phyloP scores from a whole-genome alignment of 768 basidiomycete genomes.

The Neoboletus subvelutipes region DNA sequence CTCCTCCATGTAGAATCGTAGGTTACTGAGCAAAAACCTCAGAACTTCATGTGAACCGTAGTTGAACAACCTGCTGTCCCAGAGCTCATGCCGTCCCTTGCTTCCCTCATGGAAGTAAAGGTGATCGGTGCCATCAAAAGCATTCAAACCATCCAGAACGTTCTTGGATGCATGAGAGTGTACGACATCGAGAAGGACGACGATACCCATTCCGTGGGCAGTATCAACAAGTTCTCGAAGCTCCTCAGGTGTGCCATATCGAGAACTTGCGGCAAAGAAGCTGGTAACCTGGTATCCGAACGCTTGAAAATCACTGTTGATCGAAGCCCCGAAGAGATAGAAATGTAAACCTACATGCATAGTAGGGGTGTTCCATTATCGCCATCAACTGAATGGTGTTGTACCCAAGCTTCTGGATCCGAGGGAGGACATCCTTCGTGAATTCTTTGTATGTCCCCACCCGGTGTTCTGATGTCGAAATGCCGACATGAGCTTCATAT shows the following conservation, averaged over 20 bases:
- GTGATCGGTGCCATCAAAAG: conserved; percentile 97
- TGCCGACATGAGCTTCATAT: conserved; percentile 98
- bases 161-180: conserved; percentile 99
- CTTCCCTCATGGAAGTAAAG: conserved; percentile 94
- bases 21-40: conserved; percentile 91
- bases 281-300: conserved; percentile 98
- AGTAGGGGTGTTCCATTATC: conserved; percentile 97
- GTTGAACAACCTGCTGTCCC: conserved; percentile 98
- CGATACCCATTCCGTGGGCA: conserved; percentile 90
- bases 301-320: conserved; percentile 44
- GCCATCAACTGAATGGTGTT: conserved; percentile 99
- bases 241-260: conserved; percentile 95
- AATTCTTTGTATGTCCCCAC: conserved; percentile 98
- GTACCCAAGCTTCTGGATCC: conserved; percentile 91
- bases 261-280: conserved; percentile 95
- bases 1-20: conserved; percentile 94
- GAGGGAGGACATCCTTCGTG: conserved; percentile 74
- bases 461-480: conserved; percentile 82
- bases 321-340: not conserved
- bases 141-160: conserved; percentile 90
- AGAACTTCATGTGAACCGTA: conserved; percentile 94
- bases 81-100: conserved; percentile 91
- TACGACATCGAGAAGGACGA: conserved; percentile 93
- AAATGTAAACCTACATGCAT: conserved; percentile 69
- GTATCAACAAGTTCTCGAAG: conserved; percentile 94